phyloP scores from a whole-genome alignment of 1,139 yeast species.

The Debaryomyces nepalensis region DNA sequence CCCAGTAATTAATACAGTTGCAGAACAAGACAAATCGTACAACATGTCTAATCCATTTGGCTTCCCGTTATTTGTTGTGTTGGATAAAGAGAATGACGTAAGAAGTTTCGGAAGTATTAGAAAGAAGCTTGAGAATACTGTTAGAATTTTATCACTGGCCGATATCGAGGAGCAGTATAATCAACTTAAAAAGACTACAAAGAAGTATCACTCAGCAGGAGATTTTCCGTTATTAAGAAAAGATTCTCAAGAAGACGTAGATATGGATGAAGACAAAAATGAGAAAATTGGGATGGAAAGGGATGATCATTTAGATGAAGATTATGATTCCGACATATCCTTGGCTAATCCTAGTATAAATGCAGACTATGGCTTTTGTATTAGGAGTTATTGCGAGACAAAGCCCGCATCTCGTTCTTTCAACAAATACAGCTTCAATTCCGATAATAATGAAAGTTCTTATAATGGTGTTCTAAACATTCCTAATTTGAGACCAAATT shows the following conservation, averaged over 20 bases:
- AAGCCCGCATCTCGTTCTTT: conserved; percentile 11
- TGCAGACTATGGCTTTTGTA: conserved; percentile 55
- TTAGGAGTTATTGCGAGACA: conserved; percentile 37
- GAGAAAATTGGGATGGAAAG: conserved; percentile 19
- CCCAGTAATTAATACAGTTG: conserved; percentile 67
- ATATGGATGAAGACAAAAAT: conserved; percentile 8
- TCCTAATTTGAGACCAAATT: conserved; percentile 26
- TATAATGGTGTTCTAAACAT: conserved; percentile 1
- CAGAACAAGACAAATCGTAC: conserved; percentile 47
- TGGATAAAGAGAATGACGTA: conserved; percentile 54
- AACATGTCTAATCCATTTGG: conserved; percentile 56
- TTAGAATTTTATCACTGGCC: conserved; percentile 30
- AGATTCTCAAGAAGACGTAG: conserved; percentile 11
- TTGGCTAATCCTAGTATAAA: conserved; percentile 56
- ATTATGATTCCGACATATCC: conserved; percentile 53
- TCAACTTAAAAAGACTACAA: conserved; percentile 22
- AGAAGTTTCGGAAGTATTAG: conserved; percentile 56
- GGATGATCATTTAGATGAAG: conserved; percentile 24
- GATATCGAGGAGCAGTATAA: conserved; percentile 31
- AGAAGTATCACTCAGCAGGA: conserved; percentile 29
- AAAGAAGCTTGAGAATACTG: conserved; percentile 53
- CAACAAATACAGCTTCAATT: conserved; percentile 1
- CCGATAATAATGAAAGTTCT: neutral
- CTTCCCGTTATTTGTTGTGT: conserved; percentile 71
- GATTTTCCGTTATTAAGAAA: conserved; percentile 40